phyloP scores from a whole-genome alignment of 352 stramenopile species.

The Phytophthora hybrid region DNA sequence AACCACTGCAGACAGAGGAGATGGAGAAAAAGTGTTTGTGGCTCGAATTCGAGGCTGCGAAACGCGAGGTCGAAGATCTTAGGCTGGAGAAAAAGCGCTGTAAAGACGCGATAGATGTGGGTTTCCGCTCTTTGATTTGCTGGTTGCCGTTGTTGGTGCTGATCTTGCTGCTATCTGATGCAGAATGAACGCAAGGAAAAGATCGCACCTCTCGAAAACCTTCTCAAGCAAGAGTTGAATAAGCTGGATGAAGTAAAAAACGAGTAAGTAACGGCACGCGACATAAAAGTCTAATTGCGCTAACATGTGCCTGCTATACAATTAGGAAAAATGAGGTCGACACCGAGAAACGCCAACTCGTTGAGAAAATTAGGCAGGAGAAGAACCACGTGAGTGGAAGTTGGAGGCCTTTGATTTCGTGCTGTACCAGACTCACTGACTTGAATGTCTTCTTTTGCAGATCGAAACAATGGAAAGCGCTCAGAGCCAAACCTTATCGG shows the following conservation, averaged over 20 bases:
- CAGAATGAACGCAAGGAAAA: slow-evolving; percentile 76
- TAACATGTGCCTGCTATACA: slow-evolving; percentile 1
- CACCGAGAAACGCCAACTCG: slow-evolving; percentile 53
- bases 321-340: slow-evolving; percentile 65
- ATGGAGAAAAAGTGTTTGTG: slow-evolving; percentile 91
- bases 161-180: background rate
- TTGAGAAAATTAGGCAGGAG: slow-evolving; percentile 74
- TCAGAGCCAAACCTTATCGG: slow-evolving; percentile 73
- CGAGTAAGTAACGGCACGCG: slow-evolving; percentile 49
- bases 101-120: slow-evolving; percentile 75
- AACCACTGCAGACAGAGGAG: slow-evolving; percentile 61
- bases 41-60: slow-evolving; percentile 86
- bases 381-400: slow-evolving; percentile 53
- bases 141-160: background rate
- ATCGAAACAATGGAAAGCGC: slow-evolving; percentile 70
- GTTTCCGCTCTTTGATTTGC: slow-evolving; percentile 1
- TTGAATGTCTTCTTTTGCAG: slow-evolving; percentile 34
- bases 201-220: slow-evolving; percentile 67
- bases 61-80: slow-evolving; percentile 69
- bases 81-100: slow-evolving; percentile 76
- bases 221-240: slow-evolving; percentile 76
- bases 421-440: background rate
- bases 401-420: background rate
- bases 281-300: background rate
- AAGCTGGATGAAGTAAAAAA: slow-evolving; percentile 67